Evolutionary conservation across 2,329 filamentous ascomycete genomes (phyloP).

Genomic region (Emergomyces orientalis): DNA sequence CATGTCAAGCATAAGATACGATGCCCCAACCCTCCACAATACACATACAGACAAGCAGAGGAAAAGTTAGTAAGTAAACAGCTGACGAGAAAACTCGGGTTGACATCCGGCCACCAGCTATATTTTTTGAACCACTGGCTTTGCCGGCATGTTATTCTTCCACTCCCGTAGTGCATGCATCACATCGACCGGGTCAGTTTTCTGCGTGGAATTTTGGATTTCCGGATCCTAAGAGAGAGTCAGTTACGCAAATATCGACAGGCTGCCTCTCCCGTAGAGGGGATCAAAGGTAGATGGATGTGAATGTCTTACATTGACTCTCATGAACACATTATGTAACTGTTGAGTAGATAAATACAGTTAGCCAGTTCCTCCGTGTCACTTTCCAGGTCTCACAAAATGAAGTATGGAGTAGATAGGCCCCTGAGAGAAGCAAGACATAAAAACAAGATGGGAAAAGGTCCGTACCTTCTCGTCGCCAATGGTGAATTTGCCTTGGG

Average conservation of each 20-base stretch:
- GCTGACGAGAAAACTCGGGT: neutral
- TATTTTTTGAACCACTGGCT: neutral
- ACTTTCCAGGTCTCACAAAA: conserved; percentile 6
- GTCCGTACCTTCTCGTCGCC: conserved; percentile 78
- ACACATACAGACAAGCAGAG: neutral
- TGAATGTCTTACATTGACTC: conserved; percentile 54
- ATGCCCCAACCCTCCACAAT: neutral
- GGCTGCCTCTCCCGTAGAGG: neutral
- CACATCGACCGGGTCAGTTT: conserved; percentile 69
- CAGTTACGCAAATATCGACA: neutral
- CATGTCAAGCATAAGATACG: neutral
- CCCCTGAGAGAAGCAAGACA: neutral
- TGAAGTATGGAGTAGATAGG: neutral
- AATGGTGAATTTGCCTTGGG: conserved; percentile 93
- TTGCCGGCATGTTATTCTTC: conserved; percentile 49
- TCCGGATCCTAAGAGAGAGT: conserved; percentile 55
- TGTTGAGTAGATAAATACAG: conserved; percentile 26
- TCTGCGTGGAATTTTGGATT: conserved; percentile 74
- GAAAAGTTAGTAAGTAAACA: neutral
- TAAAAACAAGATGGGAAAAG: neutral
- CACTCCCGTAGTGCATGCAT: conserved; percentile 80
- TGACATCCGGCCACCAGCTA: neutral
- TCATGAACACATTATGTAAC: conserved; percentile 97
- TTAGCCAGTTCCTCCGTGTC: conserved; percentile 6
- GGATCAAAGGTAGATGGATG: neutral